Conservation (phyloP, 306 rosid species). For the Macrotyloma uniflorum region DNA sequence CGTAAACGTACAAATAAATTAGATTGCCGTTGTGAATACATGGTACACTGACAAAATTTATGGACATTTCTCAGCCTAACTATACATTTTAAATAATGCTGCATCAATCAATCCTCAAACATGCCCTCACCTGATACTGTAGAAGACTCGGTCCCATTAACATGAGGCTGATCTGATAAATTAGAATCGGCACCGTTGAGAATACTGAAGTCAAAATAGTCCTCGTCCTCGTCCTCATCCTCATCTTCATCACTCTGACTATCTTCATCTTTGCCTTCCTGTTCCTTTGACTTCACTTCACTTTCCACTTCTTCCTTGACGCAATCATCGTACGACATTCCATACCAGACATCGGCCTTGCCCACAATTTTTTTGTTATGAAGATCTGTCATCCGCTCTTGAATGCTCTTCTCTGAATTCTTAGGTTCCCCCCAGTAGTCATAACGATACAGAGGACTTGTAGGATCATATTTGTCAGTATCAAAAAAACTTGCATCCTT, state of each 20-base stretch:
- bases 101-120: constrained; percentile 59
- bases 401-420: constrained; percentile 91
- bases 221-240: constrained; percentile 29
- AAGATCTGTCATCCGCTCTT: constrained; percentile 67
- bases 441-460: constrained; percentile 78
- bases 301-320: constrained; percentile 54
- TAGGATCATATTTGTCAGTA: constrained; percentile 76
- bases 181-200: constrained; percentile 42
- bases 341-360: constrained; percentile 70
- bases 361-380: constrained; percentile 94
- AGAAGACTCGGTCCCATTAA: constrained; percentile 87
- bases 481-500: constrained; percentile 76
- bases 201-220: constrained; percentile 70
- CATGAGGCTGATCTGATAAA: constrained; percentile 63
- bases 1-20: constrained; percentile 17
- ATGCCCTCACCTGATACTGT: constrained; percentile 69
- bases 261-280: constrained; percentile 32
- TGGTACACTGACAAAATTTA: constrained; percentile 34
- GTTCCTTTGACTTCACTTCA: constrained; percentile 54
- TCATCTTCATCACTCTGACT: constrained; percentile 35
- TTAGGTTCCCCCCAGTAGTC: constrained; percentile 99
- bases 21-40: constrained; percentile 9
- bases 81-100: constrained; percentile 18
- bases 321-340: constrained; percentile 79
- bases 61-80: constrained; percentile 31